phyloP scores from a whole-genome alignment of 2,329 filamentous ascomycete genomes.

The Cercospora canescens region DNA sequence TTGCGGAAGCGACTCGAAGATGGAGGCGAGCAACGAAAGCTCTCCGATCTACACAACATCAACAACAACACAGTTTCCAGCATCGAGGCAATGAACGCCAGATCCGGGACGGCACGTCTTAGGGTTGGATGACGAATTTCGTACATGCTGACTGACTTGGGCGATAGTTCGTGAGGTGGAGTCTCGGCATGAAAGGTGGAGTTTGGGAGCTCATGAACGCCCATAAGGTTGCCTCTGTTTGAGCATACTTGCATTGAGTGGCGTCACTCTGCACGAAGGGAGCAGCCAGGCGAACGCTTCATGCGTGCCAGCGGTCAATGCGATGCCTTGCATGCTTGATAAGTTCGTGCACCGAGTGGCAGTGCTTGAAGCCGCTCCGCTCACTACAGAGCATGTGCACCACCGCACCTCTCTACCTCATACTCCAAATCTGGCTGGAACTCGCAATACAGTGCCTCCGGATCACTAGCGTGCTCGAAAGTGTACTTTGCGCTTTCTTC shows the following conservation, averaged over 20 bases:
- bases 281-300: neutral
- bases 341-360: neutral
- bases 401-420: constrained; percentile 31
- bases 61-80: constrained; percentile 19
- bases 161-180: constrained; percentile 22
- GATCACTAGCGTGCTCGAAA: constrained; percentile 50
- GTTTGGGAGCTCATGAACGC: constrained; percentile 16
- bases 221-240: neutral
- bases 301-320: neutral
- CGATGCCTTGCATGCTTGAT: no score
- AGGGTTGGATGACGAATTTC: neutral
- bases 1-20: constrained; percentile 19
- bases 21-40: constrained; percentile 20
- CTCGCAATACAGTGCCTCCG: constrained; percentile 53
- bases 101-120: constrained; percentile 10
- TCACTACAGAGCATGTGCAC: constrained; percentile 24
- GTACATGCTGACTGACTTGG: neutral
- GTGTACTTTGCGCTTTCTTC: constrained; percentile 58
- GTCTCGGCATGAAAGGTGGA: constrained; percentile 24
- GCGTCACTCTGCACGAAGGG: neutral
- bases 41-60: constrained; percentile 27
- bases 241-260: neutral
- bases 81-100: constrained; percentile 22
- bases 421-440: constrained; percentile 54
- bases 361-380: neutral